Base-by-base conservation (phyloP, 192 early-diverging fungal genomes). In the Entomortierella lignicola region DNA sequence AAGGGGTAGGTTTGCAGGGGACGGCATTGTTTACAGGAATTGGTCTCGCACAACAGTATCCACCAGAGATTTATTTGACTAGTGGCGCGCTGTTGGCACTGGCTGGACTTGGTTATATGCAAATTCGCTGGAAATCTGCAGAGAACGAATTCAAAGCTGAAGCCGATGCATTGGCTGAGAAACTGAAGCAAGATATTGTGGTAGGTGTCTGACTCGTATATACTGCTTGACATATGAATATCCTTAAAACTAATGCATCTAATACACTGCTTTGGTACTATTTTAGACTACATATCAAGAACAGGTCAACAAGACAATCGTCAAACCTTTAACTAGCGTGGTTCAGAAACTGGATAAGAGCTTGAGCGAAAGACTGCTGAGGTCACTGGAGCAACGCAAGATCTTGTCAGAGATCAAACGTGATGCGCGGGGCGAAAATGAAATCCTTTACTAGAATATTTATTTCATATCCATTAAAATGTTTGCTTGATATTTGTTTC, bases 41-140 rank as follows among this genome's bases (percentile, higher is more conserved):
- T n/a, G 75, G 75, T 6, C 13, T 79, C 50, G 75, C 75, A 12
- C 74, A 79, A 60, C 74, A 79, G 39, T 79, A 65, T 21, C 74
- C 74, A 21, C 74, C 75, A 37, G 75, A 79, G 63, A 55, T 79
- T 31, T 79, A 70, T 51, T 41, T 79, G 41, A 60, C 75, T 1
- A 79, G 75, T 31, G 75, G 75, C 0, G 55, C 67, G 0, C 13
- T 79, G 42, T 56, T 79, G 26, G 60, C 75, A 8, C 31, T 70
- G 54, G 62, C 58, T 15, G 75, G 75, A n/a, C 44, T 79, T 30
- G 75, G 75, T 15, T 79, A 79, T 27, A 61, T 79, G 66, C 75
- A 79, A 23, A 31, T 70, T n/a, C 66, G 75, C n/a, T 79, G 75
- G 75, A 79, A 79, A 53, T 67, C 75, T 8, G 75, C 75, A 1